phyloP scores from a whole-genome alignment of 345 rosid genomes.

The Pugionium cornutum region DNA sequence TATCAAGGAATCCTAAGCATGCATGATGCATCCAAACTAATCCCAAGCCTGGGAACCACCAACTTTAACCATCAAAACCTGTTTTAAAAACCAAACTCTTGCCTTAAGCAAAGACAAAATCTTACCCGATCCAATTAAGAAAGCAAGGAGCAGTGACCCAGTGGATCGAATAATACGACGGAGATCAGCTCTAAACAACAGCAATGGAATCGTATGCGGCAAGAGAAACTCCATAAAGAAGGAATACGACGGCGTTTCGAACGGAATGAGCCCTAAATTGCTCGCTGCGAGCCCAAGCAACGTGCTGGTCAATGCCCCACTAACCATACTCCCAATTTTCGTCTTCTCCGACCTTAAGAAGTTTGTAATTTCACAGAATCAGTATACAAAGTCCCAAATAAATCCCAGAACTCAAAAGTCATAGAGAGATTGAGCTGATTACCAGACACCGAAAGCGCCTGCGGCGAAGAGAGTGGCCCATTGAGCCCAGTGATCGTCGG shows the following conservation, averaged over 20 bases:
- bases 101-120: background rate
- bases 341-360: conserved; percentile 75
- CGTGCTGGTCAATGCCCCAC: conserved; percentile 78
- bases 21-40: conserved; percentile 1
- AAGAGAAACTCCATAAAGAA: conserved; percentile 64
- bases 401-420: background rate
- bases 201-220: conserved; percentile 68
- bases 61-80: too few species aligned
- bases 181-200: conserved; percentile 80
- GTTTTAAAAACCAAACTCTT: too few species aligned
- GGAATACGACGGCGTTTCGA: conserved; percentile 60
- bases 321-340: conserved; percentile 69
- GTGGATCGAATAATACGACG: conserved; percentile 61
- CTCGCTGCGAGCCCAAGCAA: conserved; percentile 80
- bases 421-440: conserved; percentile 12
- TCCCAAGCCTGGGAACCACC: background rate
- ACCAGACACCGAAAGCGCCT: conserved; percentile 92
- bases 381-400: background rate
- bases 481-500: conserved; percentile 73
- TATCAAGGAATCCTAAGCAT: background rate
- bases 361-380: background rate
- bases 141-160: conserved; percentile 69
- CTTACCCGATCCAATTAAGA: conserved; percentile 76
- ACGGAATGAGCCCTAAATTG: conserved; percentile 67
- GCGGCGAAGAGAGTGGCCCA: conserved; percentile 80